Evolutionary conservation across 116 monocot species (phyloP).

Genomic region (Thalassia testudinum): DNA sequence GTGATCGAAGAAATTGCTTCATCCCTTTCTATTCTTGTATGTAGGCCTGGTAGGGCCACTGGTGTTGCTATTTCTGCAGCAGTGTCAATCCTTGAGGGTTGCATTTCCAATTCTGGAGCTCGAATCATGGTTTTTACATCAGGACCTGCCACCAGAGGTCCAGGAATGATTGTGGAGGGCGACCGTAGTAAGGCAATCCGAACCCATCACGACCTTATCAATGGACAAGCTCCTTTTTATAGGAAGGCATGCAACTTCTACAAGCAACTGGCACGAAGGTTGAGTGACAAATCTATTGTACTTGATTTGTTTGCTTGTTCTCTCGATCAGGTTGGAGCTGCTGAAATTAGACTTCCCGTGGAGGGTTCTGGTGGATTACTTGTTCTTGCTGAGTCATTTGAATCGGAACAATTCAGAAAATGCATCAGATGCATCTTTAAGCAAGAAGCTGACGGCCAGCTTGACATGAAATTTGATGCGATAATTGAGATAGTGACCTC

Average conservation of each 20-base stretch:
- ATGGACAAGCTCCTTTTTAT: constrained; percentile 30
- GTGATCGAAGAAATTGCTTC: constrained; percentile 61
- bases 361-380: constrained; percentile 78
- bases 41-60: constrained; percentile 59
- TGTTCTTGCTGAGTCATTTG: constrained; percentile 76
- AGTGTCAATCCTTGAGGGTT: constrained; percentile 77
- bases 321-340: constrained; percentile 88
- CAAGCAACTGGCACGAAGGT: constrained; percentile 38
- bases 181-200: constrained; percentile 66
- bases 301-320: constrained; percentile 98
- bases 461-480: constrained; percentile 66
- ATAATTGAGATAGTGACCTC: constrained; percentile 67
- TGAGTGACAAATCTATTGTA: constrained; percentile 44
- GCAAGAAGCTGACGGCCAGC: constrained; percentile 23
- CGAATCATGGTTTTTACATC: constrained; percentile 86
- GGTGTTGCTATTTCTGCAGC: constrained; percentile 71
- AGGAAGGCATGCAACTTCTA: constrained; percentile 56
- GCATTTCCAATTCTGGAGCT: constrained; percentile 29
- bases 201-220: constrained; percentile 62
- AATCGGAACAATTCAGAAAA: constrained; percentile 67
- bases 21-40: constrained; percentile 20
- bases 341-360: constrained; percentile 63
- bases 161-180: constrained; percentile 64
- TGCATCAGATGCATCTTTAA: constrained; percentile 66
- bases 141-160: constrained; percentile 73